These are phyloP conservation scores for Chlamydomonas eustigma DNA, from an alignment of 139 green algal genomes.

Conservation along the genomic window DNA sequence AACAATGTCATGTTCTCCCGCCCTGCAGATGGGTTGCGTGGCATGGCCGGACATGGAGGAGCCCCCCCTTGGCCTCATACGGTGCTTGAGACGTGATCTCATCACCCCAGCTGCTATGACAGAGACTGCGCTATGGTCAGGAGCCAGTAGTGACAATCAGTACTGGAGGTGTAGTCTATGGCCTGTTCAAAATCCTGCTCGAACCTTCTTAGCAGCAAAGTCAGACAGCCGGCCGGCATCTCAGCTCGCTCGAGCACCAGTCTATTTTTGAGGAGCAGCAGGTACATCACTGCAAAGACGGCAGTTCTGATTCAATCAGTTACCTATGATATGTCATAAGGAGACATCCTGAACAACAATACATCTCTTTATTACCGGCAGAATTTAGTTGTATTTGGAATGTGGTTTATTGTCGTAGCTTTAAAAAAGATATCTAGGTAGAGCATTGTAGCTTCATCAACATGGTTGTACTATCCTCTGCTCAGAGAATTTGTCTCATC, in stretches of 20 bases:
- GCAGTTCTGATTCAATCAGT: no score
- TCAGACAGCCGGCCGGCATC: not conserved
- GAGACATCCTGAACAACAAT: no score
- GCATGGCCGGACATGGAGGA: slow-evolving; percentile 62
- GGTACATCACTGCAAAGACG: no score
- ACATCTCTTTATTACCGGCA: no score
- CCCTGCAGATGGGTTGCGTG: slow-evolving; percentile 60
- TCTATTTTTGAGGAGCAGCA: no score
- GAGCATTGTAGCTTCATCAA: no score
- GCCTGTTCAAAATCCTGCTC: slow-evolving; percentile 56
- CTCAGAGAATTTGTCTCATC: no score
- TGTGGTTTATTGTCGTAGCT: no score
- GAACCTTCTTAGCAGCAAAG: slow-evolving; percentile 56
- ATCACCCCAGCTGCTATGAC: slow-evolving; percentile 25
- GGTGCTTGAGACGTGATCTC: slow-evolving; percentile 62
- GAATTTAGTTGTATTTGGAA: no score
- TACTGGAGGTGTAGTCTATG: slow-evolving; percentile 73
- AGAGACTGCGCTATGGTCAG: slow-evolving; percentile 63
- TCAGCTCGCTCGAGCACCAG: not conserved
- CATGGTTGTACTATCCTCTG: no score
- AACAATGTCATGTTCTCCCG: not conserved
- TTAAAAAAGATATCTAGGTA: no score
- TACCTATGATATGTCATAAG: no score
- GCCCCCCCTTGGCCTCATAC: slow-evolving; percentile 47
- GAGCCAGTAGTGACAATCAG: slow-evolving; percentile 48